Conservation (phyloP, 2,329 filamentous ascomycete species). For the Reticulascus tulasneorum region DNA sequence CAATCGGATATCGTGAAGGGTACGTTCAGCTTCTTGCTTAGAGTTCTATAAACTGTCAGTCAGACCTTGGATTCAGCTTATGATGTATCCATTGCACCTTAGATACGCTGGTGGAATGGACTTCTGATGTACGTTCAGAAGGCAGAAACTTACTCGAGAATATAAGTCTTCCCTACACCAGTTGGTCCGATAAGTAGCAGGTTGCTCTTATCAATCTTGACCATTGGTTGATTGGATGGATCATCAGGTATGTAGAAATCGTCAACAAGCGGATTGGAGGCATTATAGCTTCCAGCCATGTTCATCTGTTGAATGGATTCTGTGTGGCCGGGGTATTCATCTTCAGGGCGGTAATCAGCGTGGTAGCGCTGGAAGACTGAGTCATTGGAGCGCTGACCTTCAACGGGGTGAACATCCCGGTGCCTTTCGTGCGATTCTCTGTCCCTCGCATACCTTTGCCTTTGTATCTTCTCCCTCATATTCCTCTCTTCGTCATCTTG, state of each 20-base stretch:
- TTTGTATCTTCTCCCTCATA: slow-evolving; percentile 59
- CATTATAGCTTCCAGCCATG: slow-evolving; percentile 24
- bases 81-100: not conserved
- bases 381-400: slow-evolving; percentile 55
- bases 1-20: slow-evolving; percentile 96
- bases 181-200: slow-evolving; percentile 86
- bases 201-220: slow-evolving; percentile 95
- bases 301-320: slow-evolving; percentile 42
- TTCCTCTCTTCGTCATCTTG: slow-evolving; percentile 65
- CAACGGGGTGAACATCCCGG: slow-evolving; percentile 66
- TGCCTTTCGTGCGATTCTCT: slow-evolving; percentile 51
- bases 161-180: slow-evolving; percentile 94
- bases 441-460: slow-evolving; percentile 68
- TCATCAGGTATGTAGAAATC: slow-evolving; percentile 49
- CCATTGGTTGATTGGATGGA: slow-evolving; percentile 33
- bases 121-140: not conserved
- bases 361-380: slow-evolving; percentile 21
- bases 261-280: slow-evolving; percentile 24
- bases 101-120: too few species aligned
- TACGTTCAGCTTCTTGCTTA: slow-evolving; percentile 89
- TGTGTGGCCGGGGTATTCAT: slow-evolving; percentile 51
- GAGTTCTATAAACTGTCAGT: slow-evolving; percentile 54
- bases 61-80: not conserved
- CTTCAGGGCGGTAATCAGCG: slow-evolving; percentile 38
- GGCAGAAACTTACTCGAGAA: slow-evolving; percentile 60